Conservation (phyloP, 1,284 basidiomycete genomes). For the Tetrapyrgos nigripes region DNA sequence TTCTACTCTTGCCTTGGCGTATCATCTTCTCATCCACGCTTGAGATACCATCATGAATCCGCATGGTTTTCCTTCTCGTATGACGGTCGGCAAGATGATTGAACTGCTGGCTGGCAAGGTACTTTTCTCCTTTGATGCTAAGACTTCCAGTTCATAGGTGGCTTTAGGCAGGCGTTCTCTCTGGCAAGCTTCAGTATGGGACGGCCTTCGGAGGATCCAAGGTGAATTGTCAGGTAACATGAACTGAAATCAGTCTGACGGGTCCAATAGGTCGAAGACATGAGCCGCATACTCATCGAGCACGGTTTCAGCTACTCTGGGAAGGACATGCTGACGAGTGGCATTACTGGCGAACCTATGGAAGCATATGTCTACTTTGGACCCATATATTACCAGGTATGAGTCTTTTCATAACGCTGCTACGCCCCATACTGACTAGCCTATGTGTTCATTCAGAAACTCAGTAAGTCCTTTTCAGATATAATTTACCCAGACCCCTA, state of each 20-base stretch:
- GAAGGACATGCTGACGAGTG: slow-evolving; percentile 98
- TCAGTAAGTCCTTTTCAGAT: slow-evolving; percentile 25
- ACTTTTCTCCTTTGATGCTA: slow-evolving; percentile 10
- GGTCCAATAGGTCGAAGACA: slow-evolving; percentile 86
- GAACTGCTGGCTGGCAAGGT: slow-evolving; percentile 97
- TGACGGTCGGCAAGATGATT: slow-evolving; percentile 99
- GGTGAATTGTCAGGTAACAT: slow-evolving; percentile 43
- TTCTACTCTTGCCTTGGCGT: slow-evolving; percentile 7
- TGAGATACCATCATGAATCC: slow-evolving; percentile 99
- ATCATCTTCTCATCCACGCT: slow-evolving; percentile 10
- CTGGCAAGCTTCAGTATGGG: slow-evolving; percentile 89
- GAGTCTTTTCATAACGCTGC: slow-evolving; percentile 19
- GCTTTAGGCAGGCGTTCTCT: slow-evolving; percentile 83
- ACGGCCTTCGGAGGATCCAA: slow-evolving; percentile 98
- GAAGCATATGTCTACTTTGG: slow-evolving; percentile 99
- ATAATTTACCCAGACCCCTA: neutral
- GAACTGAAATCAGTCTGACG: neutral
- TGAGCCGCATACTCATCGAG: slow-evolving; percentile 95
- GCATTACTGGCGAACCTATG: slow-evolving; percentile 95
- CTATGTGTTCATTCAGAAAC: slow-evolving; percentile 19
- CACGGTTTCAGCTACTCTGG: slow-evolving; percentile 97
- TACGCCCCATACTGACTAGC: slow-evolving; percentile 26
- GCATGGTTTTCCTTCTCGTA: slow-evolving; percentile 98
- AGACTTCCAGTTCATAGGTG: slow-evolving; percentile 17
- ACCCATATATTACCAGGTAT: slow-evolving; percentile 96